These are phyloP conservation scores for Capronia epimyces DNA, from an alignment of 2,329 filamentous ascomycete species.

Conservation along the genomic window DNA sequence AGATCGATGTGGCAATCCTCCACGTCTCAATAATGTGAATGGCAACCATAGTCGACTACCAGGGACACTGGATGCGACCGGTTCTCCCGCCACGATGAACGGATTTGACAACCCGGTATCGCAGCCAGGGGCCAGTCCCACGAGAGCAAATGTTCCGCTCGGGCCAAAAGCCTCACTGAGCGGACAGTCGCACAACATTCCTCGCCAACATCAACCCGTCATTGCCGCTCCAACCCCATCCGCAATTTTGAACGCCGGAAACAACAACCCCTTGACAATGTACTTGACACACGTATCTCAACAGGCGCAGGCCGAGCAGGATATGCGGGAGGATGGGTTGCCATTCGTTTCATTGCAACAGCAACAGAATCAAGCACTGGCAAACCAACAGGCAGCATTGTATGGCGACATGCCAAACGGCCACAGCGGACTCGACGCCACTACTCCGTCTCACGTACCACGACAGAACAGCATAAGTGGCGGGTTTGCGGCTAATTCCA, in stretches of 20 bases:
- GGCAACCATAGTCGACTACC: slow-evolving; percentile 62
- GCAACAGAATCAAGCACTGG: slow-evolving; percentile 60
- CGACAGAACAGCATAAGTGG: slow-evolving; percentile 35
- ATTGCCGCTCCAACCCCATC: slow-evolving; percentile 59
- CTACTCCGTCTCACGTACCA: slow-evolving; percentile 38
- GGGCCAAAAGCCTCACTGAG: slow-evolving; percentile 50
- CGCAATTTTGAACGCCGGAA: slow-evolving; percentile 69
- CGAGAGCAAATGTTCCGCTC: slow-evolving; percentile 49
- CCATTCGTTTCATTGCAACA: slow-evolving; percentile 46
- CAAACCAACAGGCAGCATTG: slow-evolving; percentile 71
- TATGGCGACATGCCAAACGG: slow-evolving; percentile 63
- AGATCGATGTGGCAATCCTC: slow-evolving; percentile 93
- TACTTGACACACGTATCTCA: slow-evolving; percentile 74
- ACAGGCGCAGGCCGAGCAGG: slow-evolving; percentile 63
- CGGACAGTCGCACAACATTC: slow-evolving; percentile 46
- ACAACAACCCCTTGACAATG: slow-evolving; percentile 85
- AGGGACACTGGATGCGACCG: slow-evolving; percentile 47
- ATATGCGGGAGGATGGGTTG: slow-evolving; percentile 40
- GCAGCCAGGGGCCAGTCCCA: slow-evolving; percentile 58
- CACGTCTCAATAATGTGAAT: slow-evolving; percentile 62
- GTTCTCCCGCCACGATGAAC: slow-evolving; percentile 54
- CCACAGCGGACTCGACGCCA: slow-evolving; percentile 47
- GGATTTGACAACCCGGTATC: slow-evolving; percentile 52
- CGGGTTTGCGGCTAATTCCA: slow-evolving; percentile 33
- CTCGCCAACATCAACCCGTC: slow-evolving; percentile 49